Evolutionary conservation across 2,329 filamentous ascomycete species (phyloP).

Genomic region (Metarhizium rileyi): DNA sequence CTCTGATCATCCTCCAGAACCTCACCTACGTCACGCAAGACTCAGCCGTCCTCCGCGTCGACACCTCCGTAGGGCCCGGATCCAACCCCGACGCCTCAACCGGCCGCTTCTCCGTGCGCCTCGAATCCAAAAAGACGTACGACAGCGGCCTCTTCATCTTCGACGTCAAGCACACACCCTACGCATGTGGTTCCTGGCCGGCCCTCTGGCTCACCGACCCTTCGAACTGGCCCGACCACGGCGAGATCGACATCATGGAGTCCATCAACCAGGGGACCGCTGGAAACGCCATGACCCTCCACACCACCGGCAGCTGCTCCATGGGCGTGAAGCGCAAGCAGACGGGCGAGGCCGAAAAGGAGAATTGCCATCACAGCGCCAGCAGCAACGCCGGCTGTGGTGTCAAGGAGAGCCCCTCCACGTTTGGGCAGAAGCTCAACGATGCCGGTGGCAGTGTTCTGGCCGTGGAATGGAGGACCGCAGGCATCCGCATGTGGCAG

Average conservation of each 20-base stretch:
- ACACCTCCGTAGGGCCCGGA: constrained; percentile 43
- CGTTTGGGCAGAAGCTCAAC: constrained; percentile 45
- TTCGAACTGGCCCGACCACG: constrained; percentile 50
- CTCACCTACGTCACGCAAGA: constrained; percentile 48
- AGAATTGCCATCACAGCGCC: constrained; percentile 40
- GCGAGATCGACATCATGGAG: constrained; percentile 57
- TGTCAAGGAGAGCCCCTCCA: constrained; percentile 31
- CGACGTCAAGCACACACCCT: constrained; percentile 53
- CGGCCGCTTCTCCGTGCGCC: constrained; percentile 53
- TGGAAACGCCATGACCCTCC: constrained; percentile 51
- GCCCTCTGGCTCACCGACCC: constrained; percentile 56
- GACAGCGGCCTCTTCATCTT: constrained; percentile 58
- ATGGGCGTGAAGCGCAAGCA: constrained; percentile 46
- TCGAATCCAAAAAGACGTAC: constrained; percentile 51
- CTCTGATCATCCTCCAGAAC: constrained; percentile 32
- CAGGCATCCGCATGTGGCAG: constrained; percentile 55
- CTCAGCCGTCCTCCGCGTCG: constrained; percentile 49
- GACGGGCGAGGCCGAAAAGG: constrained; percentile 31
- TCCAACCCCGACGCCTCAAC: constrained; percentile 41
- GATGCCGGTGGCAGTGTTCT: constrained; percentile 45
- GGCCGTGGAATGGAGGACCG: constrained; percentile 50
- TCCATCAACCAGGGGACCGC: constrained; percentile 42
- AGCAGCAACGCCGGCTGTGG: constrained; percentile 49
- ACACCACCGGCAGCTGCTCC: constrained; percentile 42
- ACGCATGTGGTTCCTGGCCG: constrained; percentile 55